These are phyloP conservation scores for Sporothrix globosa DNA, from an alignment of 2,329 filamentous ascomycete species.

Conservation along the genomic window DNA sequence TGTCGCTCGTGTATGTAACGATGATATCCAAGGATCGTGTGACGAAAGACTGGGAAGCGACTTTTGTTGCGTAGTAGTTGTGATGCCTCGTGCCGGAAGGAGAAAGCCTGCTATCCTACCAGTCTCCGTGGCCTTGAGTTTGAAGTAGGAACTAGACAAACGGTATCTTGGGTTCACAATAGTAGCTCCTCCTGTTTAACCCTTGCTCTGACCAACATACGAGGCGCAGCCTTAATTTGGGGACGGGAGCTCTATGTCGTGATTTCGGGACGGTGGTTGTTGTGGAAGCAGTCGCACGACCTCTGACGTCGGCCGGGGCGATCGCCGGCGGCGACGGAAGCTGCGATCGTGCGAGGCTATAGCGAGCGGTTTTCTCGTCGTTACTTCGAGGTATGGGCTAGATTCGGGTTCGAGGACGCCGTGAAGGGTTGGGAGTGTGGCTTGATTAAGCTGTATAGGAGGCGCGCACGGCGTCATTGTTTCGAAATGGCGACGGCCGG, in stretches of 20 bases:
- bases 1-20: background rate
- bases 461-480: constrained; percentile 51
- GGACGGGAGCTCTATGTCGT: background rate
- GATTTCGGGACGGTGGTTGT: background rate
- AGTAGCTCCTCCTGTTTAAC: background rate
- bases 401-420: constrained; percentile 20
- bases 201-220: background rate
- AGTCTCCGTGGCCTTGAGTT: background rate
- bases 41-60: background rate
- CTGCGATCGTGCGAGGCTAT: constrained; percentile 32
- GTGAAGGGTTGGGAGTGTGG: constrained; percentile 28
- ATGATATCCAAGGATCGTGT: constrained; percentile 1
- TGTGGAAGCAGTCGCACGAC: constrained; percentile 28
- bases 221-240: constrained; percentile 17
- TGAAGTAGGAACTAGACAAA: background rate
- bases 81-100: background rate
- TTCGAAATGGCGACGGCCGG: constrained; percentile 44
- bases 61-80: background rate
- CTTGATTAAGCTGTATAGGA: constrained; percentile 43
- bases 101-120: constrained; percentile 9
- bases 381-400: background rate
- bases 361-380: constrained; percentile 30
- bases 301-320: constrained; percentile 29
- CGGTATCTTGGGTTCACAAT: background rate
- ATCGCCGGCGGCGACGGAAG: constrained; percentile 33